Evolutionary conservation across 129 eudicot species (phyloP).

Genomic region (Helianthus tuberosus): DNA sequence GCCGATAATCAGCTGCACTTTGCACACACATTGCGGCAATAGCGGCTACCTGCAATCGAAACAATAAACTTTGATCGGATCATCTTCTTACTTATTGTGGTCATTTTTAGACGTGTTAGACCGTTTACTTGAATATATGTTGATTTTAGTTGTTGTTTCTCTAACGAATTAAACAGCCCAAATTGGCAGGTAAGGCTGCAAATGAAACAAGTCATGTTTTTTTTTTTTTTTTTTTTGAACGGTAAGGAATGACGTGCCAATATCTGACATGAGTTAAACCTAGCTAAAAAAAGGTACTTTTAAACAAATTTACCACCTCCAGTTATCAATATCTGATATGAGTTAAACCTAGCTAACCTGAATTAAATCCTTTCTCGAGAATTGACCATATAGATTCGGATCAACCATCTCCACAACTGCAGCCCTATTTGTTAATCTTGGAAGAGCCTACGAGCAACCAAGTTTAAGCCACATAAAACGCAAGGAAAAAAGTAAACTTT

Average conservation of each 20-base stretch:
- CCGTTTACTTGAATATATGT: neutral
- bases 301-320: neutral
- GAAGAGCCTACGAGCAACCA: constrained; percentile 63
- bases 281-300: too few relatives aligned
- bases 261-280: too few relatives aligned
- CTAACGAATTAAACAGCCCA: neutral
- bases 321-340: constrained; percentile 1
- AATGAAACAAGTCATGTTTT: neutral
- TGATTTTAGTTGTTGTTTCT: neutral
- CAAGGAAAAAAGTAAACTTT: neutral
- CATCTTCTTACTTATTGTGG: neutral
- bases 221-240: too few relatives aligned
- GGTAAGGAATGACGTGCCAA: too few relatives aligned
- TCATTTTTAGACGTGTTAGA: neutral
- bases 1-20: constrained; percentile 91
- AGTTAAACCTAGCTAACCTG: constrained; percentile 51
- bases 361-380: constrained; percentile 69
- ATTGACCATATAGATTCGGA: constrained; percentile 72
- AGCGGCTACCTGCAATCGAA: constrained; percentile 67
- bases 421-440: constrained; percentile 77
- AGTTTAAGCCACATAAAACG: neutral
- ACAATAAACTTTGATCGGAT: neutral
- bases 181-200: neutral
- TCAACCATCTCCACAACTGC: constrained; percentile 81
- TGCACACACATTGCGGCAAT: constrained; percentile 98